Conservation (phyloP, 2,329 filamentous ascomycete genomes). For the Chrysoporthe austroafricana region DNA sequence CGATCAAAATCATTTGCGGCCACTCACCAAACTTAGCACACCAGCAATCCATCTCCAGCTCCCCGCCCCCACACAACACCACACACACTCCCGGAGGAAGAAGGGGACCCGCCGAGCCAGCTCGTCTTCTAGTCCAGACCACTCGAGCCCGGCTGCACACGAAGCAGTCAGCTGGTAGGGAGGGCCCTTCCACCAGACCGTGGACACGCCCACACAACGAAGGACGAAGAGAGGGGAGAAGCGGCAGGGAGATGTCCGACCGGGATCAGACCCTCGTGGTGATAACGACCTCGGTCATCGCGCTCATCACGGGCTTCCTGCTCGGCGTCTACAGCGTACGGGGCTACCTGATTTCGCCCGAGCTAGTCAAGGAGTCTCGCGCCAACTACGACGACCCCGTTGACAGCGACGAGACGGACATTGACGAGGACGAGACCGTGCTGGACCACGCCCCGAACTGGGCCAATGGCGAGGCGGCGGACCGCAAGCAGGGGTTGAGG, state of each 20-base stretch:
- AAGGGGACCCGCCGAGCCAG: too few species aligned
- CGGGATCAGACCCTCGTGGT: conserved; percentile 51
- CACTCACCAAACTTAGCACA: not conserved
- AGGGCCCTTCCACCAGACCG: not conserved
- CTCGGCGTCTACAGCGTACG: conserved; percentile 74
- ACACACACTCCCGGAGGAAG: not conserved
- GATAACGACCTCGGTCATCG: conserved; percentile 73
- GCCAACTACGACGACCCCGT: conserved; percentile 61
- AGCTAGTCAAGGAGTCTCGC: conserved; percentile 59
- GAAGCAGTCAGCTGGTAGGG: not conserved
- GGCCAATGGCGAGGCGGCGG: conserved; percentile 64
- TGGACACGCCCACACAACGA: not conserved
- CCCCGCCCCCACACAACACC: not conserved
- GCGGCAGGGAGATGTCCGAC: conserved; percentile 16
- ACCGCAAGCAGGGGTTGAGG: conserved; percentile 60
- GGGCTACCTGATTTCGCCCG: conserved; percentile 62
- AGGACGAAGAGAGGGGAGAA: conserved; percentile 12
- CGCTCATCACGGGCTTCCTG: conserved; percentile 77
- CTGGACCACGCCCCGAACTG: conserved; percentile 72
- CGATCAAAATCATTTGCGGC: not conserved
- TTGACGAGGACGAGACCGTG: conserved; percentile 62
- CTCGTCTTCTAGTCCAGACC: too few species aligned
- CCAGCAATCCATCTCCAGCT: not conserved
- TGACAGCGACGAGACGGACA: conserved; percentile 71
- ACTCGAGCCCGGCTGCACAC: too few species aligned